Conservation (phyloP, 352 stramenopile genomes). For the Phytopythium aichiense region DNA sequence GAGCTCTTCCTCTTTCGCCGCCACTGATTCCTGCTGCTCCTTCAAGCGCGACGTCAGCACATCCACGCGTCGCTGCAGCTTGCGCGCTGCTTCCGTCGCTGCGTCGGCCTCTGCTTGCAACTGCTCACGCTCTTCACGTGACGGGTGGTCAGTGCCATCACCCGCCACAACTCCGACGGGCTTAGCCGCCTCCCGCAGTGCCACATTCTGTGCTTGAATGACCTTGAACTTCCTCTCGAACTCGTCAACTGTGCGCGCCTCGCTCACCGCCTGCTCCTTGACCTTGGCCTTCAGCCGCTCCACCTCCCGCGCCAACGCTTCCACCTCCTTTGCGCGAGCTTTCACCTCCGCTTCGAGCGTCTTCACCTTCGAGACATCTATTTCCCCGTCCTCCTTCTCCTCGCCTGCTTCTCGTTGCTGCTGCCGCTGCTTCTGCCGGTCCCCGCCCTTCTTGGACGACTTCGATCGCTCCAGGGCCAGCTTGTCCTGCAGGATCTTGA, state of each 20-base stretch:
- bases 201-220: slow-evolving; percentile 76
- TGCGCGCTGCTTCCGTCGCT: slow-evolving; percentile 58
- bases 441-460: slow-evolving; percentile 14
- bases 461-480: slow-evolving; percentile 27
- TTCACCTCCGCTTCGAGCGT: slow-evolving; percentile 25
- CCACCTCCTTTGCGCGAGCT: slow-evolving; percentile 7
- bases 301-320: slow-evolving; percentile 35
- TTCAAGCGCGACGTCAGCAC: slow-evolving; percentile 60
- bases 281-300: slow-evolving; percentile 49
- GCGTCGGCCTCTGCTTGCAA: slow-evolving; percentile 8
- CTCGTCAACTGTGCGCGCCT: slow-evolving; percentile 43
- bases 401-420: slow-evolving; percentile 14
- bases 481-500: slow-evolving; percentile 69
- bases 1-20: slow-evolving; percentile 40
- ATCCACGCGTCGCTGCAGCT: slow-evolving; percentile 64
- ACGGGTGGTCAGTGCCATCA: slow-evolving; percentile 3
- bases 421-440: slow-evolving; percentile 13
- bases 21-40: slow-evolving; percentile 55
- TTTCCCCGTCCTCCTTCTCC: slow-evolving; percentile 11
- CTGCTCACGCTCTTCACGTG: neutral
- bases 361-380: slow-evolving; percentile 12
- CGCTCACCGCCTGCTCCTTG: slow-evolving; percentile 51
- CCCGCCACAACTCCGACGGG: neutral
- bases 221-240: slow-evolving; percentile 71
- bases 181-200: slow-evolving; percentile 44